Percentiles rank a stretch among this genome's conserved stretches.
Conservation (phyloP, 2,329 filamentous ascomycete genomes). For the Xylariales sp. region DNA sequence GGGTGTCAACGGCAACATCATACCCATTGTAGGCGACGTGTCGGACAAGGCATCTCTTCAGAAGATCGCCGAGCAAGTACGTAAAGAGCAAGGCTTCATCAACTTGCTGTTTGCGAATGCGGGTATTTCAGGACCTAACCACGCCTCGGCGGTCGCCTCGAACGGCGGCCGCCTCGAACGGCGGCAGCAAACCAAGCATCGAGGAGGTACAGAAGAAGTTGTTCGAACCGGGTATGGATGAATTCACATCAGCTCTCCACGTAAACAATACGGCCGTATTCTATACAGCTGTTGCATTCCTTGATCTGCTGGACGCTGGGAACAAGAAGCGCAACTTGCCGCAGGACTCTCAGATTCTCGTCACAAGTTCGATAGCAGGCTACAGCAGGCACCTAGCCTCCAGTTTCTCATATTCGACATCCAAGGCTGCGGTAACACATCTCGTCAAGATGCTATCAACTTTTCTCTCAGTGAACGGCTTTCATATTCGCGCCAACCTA, state of each 20-base stretch:
- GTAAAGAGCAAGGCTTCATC: conserved; percentile 6
- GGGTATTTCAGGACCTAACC: neutral
- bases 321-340: conserved; percentile 7
- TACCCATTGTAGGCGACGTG: conserved; percentile 5
- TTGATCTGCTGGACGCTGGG: conserved; percentile 1
- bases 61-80: conserved; percentile 4
- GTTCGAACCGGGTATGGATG: neutral
- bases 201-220: conserved; percentile 2
- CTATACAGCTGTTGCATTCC: conserved; percentile 5
- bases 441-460: conserved; percentile 9
- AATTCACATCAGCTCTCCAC: neutral
- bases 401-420: conserved; percentile 4
- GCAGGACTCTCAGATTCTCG: conserved; percentile 7
- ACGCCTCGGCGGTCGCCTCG: neutral
- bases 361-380: conserved; percentile 5
- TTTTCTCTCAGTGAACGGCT: neutral
- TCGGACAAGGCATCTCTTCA: conserved; percentile 4
- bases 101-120: conserved; percentile 8
- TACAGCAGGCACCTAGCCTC: conserved; percentile 4
- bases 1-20: conserved; percentile 5
- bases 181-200: neutral
- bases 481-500: conserved; percentile 8
- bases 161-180: neutral
- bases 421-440: conserved; percentile 3
- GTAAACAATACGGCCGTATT: conserved; percentile 6